Evolutionary conservation across 2,329 filamentous ascomycete species (phyloP).

Genomic region (Clonostachys solani): DNA sequence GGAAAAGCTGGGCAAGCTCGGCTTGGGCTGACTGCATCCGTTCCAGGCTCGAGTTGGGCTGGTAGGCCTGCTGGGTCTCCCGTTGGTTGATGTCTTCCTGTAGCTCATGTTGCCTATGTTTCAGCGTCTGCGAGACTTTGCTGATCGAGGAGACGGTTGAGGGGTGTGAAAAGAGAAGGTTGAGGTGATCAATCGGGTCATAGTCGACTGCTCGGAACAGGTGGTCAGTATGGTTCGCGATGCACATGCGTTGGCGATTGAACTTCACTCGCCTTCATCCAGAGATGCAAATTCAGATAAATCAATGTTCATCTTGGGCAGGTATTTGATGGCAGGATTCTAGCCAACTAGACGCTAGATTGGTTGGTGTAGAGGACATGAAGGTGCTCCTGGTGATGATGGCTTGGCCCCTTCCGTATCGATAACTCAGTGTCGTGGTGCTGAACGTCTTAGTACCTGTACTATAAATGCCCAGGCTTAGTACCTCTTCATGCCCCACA

Average conservation of each 20-base stretch:
- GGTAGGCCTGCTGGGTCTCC: conserved; percentile 74
- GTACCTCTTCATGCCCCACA: too few species aligned
- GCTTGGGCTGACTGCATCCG: conserved; percentile 88
- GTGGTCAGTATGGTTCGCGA: too few species aligned
- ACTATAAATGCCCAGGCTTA: neutral
- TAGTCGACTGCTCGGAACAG: conserved; percentile 57
- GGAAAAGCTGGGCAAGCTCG: conserved; percentile 85
- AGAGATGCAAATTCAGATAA: too few species aligned
- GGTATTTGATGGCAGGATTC: too few species aligned
- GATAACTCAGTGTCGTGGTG: too few species aligned
- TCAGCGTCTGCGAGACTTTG: conserved; percentile 69
- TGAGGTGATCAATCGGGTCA: conserved; percentile 88
- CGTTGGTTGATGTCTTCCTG: conserved; percentile 72
- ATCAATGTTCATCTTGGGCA: too few species aligned
- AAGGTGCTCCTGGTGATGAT: too few species aligned
- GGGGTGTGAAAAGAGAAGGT: conserved; percentile 87
- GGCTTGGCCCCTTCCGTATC: too few species aligned
- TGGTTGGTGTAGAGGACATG: too few species aligned
- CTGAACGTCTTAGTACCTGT: neutral
- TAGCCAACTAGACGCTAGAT: too few species aligned
- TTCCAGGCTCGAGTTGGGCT: conserved; percentile 81
- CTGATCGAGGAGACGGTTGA: conserved; percentile 76
- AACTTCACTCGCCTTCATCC: too few species aligned
- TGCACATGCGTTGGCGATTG: too few species aligned
- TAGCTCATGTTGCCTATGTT: conserved; percentile 75